Base-by-base conservation (phyloP, 2,329 filamentous ascomycete genomes). In the Aspergillus oerlinghausenensis region DNA sequence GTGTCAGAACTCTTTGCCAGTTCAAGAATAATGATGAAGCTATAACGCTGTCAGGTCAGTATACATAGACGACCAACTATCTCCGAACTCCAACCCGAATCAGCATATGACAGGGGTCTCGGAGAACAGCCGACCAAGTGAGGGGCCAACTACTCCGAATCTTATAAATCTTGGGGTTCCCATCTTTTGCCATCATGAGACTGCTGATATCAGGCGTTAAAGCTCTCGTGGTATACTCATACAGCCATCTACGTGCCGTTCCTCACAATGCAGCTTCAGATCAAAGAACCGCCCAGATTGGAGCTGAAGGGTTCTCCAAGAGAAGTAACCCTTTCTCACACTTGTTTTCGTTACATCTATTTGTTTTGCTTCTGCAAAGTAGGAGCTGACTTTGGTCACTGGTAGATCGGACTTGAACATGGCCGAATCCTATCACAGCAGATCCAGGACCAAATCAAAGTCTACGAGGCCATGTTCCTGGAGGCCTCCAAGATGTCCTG, bases 401-500 rank as follows among this genome's bases (percentile, higher is more conserved):
- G 14, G 17, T 42, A 82, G 80, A 82, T 83, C 49, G 80, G 80
- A 51, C 55, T 74, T 45, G 68, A 75, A 42, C 80, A 83, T 64
- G 80, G 80, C 50, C 59, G 59, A 4, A 60, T 68, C 10, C 75
- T 80, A 1, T 65, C 62, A 6, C 19, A 61, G 0, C 73, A 80
- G 38, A 77, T 83, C 45, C 55, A 55, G 3, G 68, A 75, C 55
- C 74, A 74, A 54, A 77, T 83, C 50, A 60, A 59, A 48, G 79
- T 82, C 69, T 83, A 83, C 63, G 70, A 73, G 0, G 59, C 60
- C 2, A 74, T 82, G 48, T 83, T 83, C 67, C 56, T 73, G 25
- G 63, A 76, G 35, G 79, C 76, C n/a, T 75, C 77, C 49, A 75
- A 77, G 26, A 65, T 80, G 55, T 65, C 71, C 47, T 82, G 80